These are phyloP conservation scores for Rhexocercosporidium sp. DNA, from an alignment of 2,329 filamentous ascomycete genomes.

Conservation along the genomic window DNA sequence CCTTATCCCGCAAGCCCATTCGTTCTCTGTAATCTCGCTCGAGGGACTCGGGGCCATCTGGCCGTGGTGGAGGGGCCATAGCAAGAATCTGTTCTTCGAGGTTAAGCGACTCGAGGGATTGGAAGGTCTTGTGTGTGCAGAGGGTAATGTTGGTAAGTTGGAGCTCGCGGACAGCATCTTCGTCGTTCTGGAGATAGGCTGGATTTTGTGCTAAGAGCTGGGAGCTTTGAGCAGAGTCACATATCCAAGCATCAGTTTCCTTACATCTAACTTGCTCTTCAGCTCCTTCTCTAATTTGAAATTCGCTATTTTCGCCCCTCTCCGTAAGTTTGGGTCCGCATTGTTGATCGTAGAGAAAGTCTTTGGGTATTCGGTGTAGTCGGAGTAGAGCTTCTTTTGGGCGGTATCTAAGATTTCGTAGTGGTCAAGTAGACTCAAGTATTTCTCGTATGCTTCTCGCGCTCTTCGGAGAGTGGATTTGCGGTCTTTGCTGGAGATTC, in stretches of 20 bases:
- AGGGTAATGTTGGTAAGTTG: slow-evolving; percentile 78
- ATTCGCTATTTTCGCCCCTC: slow-evolving; percentile 84
- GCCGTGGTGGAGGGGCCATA: slow-evolving; percentile 64
- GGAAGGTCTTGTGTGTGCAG: slow-evolving; percentile 79
- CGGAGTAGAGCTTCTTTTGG: slow-evolving; percentile 72
- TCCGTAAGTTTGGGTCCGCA: slow-evolving; percentile 67
- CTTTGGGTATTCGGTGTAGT: slow-evolving; percentile 74
- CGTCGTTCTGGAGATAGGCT: slow-evolving; percentile 71
- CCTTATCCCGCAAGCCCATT: slow-evolving; percentile 45
- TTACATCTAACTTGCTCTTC: slow-evolving; percentile 78
- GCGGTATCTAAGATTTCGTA: slow-evolving; percentile 73
- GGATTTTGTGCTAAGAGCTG: slow-evolving; percentile 65
- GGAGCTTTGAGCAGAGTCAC: slow-evolving; percentile 37
- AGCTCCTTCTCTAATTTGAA: slow-evolving; percentile 87
- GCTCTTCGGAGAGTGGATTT: slow-evolving; percentile 66
- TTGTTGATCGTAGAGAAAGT: slow-evolving; percentile 74
- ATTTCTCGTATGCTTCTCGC: slow-evolving; percentile 76
- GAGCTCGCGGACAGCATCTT: slow-evolving; percentile 80
- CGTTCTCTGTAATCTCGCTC: slow-evolving; percentile 53
- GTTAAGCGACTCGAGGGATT: slow-evolving; percentile 83
- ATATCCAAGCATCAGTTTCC: slow-evolving; percentile 40
- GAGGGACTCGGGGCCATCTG: slow-evolving; percentile 50
- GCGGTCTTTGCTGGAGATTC: slow-evolving; percentile 66
- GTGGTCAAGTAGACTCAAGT: slow-evolving; percentile 75
- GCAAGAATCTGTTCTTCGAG: slow-evolving; percentile 85